phyloP scores from a whole-genome alignment of 2,329 filamentous ascomycete genomes.

The Botrytis fabae region DNA sequence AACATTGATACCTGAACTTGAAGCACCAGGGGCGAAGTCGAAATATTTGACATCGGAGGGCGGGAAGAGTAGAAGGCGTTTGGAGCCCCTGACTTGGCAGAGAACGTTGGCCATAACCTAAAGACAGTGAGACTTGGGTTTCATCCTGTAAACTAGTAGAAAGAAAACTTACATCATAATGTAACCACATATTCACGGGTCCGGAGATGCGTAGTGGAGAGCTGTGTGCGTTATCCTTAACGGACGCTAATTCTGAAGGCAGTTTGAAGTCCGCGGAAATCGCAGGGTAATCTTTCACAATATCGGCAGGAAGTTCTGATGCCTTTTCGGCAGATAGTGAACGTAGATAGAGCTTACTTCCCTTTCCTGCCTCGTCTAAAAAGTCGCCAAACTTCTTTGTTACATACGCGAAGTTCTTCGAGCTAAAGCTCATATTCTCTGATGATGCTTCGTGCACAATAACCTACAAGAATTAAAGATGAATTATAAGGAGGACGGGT shows the following conservation, averaged over 20 bases:
- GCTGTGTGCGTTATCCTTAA: slow-evolving; percentile 67
- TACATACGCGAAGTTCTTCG: slow-evolving; percentile 79
- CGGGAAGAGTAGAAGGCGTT: slow-evolving; percentile 74
- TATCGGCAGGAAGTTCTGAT: slow-evolving; percentile 65
- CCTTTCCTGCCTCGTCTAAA: slow-evolving; percentile 57
- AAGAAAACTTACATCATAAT: slow-evolving; percentile 67
- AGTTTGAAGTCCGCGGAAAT: slow-evolving; percentile 70
- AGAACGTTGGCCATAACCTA: slow-evolving; percentile 86
- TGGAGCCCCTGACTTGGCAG: slow-evolving; percentile 73
- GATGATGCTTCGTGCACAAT: slow-evolving; percentile 70
- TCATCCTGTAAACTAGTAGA: no score
- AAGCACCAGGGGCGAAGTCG: slow-evolving; percentile 72
- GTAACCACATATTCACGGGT: slow-evolving; percentile 82
- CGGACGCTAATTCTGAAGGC: slow-evolving; percentile 59
- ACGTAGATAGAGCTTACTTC: slow-evolving; percentile 72
- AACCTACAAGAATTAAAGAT: slow-evolving; percentile 50
- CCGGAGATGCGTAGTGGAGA: slow-evolving; percentile 79
- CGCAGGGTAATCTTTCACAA: slow-evolving; percentile 69
- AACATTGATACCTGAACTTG: slow-evolving; percentile 75
- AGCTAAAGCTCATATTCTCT: slow-evolving; percentile 74
- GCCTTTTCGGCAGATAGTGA: slow-evolving; percentile 71
- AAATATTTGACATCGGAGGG: slow-evolving; percentile 71
- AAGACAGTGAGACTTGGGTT: slow-evolving; percentile 25
- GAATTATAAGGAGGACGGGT: slow-evolving; percentile 4
- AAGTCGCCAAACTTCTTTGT: slow-evolving; percentile 69